Evolutionary conservation across 805 yeast species (phyloP).

Genomic region (Zygotorulaspora florentina): DNA sequence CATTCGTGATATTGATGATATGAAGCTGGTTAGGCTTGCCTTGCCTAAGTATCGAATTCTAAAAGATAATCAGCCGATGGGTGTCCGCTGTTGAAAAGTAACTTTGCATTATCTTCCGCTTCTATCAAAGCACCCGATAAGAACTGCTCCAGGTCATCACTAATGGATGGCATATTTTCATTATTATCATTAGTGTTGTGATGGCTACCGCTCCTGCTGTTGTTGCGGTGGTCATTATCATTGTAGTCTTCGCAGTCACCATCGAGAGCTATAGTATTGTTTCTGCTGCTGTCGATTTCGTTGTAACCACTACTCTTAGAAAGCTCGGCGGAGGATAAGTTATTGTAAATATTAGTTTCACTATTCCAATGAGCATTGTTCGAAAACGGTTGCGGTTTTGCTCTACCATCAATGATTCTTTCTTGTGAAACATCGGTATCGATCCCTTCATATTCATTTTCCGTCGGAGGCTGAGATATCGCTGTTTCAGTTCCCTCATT

Average conservation of each 20-base stretch:
- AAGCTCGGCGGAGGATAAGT: background rate
- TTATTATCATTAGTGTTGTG: background rate
- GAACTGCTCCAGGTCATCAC: conserved; percentile 31
- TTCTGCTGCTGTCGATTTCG: background rate
- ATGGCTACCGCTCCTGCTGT: conserved; percentile 1
- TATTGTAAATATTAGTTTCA: background rate
- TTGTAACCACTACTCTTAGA: conserved; percentile 1
- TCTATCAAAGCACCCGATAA: conserved; percentile 32
- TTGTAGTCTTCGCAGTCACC: no score
- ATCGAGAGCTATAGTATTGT: no score
- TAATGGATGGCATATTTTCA: conserved; percentile 1
- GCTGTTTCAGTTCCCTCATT: background rate
- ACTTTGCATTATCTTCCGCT: conserved; percentile 33
- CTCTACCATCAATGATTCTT: conserved; percentile 28
- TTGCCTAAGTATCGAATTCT: conserved; percentile 29
- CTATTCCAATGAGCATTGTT: background rate
- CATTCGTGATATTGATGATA: no score
- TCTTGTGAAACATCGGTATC: conserved; percentile 18
- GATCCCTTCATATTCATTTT: conserved; percentile 2
- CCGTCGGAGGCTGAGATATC: background rate
- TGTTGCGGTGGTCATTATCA: no score
- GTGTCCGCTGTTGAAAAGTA: conserved; percentile 25
- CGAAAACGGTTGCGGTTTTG: conserved; percentile 15
- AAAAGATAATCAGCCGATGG: conserved; percentile 29
- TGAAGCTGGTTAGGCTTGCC: no score